phyloP scores from a whole-genome alignment of 176 grass and related monocot genomes.

The Aegilops bicornis region DNA sequence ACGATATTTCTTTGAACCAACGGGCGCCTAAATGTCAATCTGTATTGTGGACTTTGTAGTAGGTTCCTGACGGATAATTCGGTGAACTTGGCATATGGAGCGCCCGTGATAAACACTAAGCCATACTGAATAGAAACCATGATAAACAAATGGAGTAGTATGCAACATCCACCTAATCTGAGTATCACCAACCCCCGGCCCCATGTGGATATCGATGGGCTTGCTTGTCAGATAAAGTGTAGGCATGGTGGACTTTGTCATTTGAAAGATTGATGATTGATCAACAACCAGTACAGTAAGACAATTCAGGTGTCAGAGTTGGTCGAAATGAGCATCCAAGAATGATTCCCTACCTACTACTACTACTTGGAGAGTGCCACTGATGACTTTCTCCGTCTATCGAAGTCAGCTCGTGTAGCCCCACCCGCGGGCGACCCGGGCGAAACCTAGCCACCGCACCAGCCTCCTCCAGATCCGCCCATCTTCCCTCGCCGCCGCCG shows the following conservation, averaged over 20 bases:
- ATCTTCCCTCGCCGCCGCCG: too few species aligned
- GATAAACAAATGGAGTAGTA: not conserved
- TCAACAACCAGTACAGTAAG: not conserved
- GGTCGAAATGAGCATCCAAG: not conserved
- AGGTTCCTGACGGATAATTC: not conserved
- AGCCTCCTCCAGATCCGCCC: too few species aligned
- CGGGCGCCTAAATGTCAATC: too few species aligned
- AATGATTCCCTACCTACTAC: not conserved
- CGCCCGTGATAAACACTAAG: not conserved
- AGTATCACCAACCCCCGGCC: not conserved
- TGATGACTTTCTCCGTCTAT: too few species aligned
- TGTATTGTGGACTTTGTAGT: too few species aligned
- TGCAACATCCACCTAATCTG: not conserved
- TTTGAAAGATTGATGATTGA: not conserved
- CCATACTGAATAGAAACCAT: not conserved
- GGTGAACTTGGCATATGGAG: not conserved
- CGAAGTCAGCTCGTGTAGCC: too few species aligned
- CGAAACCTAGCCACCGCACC: too few species aligned
- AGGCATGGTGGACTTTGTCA: not conserved
- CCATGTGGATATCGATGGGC: not conserved
- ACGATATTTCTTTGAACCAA: too few species aligned
- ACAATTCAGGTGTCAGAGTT: not conserved
- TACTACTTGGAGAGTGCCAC: too few species aligned
- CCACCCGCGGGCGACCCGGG: too few species aligned
- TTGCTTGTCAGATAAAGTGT: not conserved